Conservation (phyloP, 2,329 filamentous ascomycete species). For the Cercospora berteroae region DNA sequence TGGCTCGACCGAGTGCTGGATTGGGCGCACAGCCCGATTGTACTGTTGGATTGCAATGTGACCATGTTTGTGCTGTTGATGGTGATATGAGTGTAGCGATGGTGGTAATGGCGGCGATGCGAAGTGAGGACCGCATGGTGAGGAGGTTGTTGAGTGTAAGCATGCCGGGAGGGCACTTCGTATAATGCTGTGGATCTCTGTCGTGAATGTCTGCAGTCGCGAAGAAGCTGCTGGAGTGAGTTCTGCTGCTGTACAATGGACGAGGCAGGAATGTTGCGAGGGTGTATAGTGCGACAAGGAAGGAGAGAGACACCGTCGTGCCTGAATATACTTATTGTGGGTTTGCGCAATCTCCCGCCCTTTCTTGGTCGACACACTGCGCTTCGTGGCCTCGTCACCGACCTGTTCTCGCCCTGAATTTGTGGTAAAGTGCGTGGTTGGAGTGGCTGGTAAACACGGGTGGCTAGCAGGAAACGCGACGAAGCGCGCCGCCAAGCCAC, state of each 20-base stretch:
- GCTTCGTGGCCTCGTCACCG: background rate
- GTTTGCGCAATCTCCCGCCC: slow-evolving; percentile 10
- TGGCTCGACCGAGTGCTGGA: slow-evolving; percentile 77
- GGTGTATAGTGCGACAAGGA: slow-evolving; percentile 5
- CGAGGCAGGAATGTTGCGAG: slow-evolving; percentile 10
- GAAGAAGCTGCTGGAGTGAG: background rate
- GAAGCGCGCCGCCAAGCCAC: background rate
- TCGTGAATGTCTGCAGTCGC: background rate
- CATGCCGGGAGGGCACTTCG: slow-evolving; percentile 20
- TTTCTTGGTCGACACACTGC: slow-evolving; percentile 1
- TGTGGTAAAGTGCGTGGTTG: background rate
- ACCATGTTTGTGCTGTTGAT: slow-evolving; percentile 53
- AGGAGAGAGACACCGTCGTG: slow-evolving; percentile 1
- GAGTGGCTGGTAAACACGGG: slow-evolving; percentile 1
- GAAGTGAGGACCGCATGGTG: slow-evolving; percentile 35
- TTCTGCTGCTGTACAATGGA: slow-evolving; percentile 7
- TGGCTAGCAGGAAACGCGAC: background rate
- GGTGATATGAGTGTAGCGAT: slow-evolving; percentile 39
- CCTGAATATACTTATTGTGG: slow-evolving; percentile 14
- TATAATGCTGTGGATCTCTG: slow-evolving; percentile 2
- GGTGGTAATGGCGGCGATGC: slow-evolving; percentile 42
- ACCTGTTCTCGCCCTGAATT: background rate
- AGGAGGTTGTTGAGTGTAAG: slow-evolving; percentile 30
- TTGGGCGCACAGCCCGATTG: slow-evolving; percentile 67
- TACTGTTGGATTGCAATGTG: slow-evolving; percentile 55